Percentiles rank a stretch among this genome's conserved stretches.
Evolutionary conservation across 257 asterid genomes (phyloP).

Genomic region (Mentha longifolia): DNA sequence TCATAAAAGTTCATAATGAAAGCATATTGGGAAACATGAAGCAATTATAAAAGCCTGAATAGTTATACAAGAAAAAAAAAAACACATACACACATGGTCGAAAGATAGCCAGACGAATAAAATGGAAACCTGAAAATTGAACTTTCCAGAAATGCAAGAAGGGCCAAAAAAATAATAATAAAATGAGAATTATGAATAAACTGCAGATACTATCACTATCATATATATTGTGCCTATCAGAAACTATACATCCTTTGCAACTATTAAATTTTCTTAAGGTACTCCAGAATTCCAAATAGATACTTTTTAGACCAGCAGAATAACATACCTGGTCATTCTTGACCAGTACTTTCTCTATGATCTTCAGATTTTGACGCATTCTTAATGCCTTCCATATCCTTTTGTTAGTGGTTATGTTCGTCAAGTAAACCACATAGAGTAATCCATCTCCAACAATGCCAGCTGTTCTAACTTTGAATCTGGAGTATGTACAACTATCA

Average conservation of each 20-base stretch:
- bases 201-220: background rate
- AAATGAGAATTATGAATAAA: background rate
- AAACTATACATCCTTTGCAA: background rate
- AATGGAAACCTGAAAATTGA: background rate
- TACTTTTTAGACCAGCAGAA: background rate
- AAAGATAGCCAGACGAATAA: background rate
- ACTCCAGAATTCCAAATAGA: background rate
- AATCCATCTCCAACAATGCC: conserved; percentile 22
- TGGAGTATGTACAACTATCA: conserved; percentile 13
- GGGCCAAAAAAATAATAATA: background rate
- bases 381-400: conserved; percentile 56
- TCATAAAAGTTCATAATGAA: background rate
- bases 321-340: conserved; percentile 41
- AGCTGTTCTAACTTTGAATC: conserved; percentile 37
- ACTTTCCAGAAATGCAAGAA: background rate
- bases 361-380: conserved; percentile 39
- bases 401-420: conserved; percentile 40
- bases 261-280: background rate
- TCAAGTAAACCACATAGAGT: conserved; percentile 47
- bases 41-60: background rate
- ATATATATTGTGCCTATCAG: no score
- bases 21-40: background rate
- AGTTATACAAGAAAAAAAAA: no score
- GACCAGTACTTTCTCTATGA: conserved; percentile 42
- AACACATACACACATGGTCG: background rate